Conservation (phyloP, 1,139 yeast species). For the Suhomyces anneliseae region DNA sequence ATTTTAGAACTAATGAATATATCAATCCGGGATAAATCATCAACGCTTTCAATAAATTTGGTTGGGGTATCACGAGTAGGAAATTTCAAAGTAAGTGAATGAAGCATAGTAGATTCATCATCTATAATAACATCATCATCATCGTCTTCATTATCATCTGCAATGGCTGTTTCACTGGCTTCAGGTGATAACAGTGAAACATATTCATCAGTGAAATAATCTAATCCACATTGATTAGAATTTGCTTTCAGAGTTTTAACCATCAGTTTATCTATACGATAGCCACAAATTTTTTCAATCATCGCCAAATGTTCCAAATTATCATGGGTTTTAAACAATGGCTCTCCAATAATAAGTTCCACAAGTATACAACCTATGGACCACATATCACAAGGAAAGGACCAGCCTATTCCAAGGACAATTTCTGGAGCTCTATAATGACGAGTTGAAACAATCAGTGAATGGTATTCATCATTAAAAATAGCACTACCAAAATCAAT, state of each 20-base stretch:
- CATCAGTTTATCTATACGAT: slow-evolving; percentile 39
- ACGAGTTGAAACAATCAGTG: slow-evolving; percentile 87
- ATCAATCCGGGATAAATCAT: slow-evolving; percentile 52
- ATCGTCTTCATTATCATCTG: slow-evolving; percentile 19
- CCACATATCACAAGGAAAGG: slow-evolving; percentile 94
- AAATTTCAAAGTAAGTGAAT: slow-evolving; percentile 32
- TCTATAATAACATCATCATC: slow-evolving; percentile 33
- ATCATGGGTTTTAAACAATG: slow-evolving; percentile 91
- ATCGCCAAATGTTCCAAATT: slow-evolving; percentile 91
- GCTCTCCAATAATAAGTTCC: slow-evolving; percentile 93
- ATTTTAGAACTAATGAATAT: slow-evolving; percentile 41
- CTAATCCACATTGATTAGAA: slow-evolving; percentile 45
- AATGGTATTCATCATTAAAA: slow-evolving; percentile 91
- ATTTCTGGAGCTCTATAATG: slow-evolving; percentile 98
- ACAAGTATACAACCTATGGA: slow-evolving; percentile 92
- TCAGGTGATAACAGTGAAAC: slow-evolving; percentile 14
- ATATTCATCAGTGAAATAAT: slow-evolving; percentile 37
- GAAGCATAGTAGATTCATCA: slow-evolving; percentile 26
- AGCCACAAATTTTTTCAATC: slow-evolving; percentile 78
- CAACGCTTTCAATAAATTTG: slow-evolving; percentile 54
- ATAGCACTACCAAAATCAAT: slow-evolving; percentile 97
- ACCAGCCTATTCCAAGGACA: slow-evolving; percentile 90
- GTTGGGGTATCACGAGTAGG: slow-evolving; percentile 42
- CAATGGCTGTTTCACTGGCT: slow-evolving; percentile 24
- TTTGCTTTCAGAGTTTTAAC: slow-evolving; percentile 35